phyloP scores from a whole-genome alignment of 1,284 basidiomycete genomes.

The Tilletia horrida region DNA sequence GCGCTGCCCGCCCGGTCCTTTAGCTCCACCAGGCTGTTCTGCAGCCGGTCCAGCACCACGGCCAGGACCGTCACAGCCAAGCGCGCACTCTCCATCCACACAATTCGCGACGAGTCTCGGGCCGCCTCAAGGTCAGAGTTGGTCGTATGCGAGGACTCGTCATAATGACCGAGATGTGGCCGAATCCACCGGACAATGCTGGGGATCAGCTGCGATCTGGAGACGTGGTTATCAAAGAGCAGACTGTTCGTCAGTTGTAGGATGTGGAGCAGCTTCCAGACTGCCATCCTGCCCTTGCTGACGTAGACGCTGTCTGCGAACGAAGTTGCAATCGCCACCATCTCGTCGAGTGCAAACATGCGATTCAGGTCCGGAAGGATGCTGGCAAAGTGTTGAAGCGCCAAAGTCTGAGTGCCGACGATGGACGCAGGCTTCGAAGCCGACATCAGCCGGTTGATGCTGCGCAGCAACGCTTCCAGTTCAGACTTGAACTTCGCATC shows the following conservation, averaged over 20 bases:
- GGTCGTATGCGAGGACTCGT: constrained; percentile 54
- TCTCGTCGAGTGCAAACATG: constrained; percentile 43
- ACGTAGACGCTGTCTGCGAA: constrained; percentile 81
- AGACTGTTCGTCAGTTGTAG: constrained; percentile 83
- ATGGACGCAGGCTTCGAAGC: constrained; percentile 73
- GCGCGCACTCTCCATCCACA: constrained; percentile 84
- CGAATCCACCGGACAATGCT: constrained; percentile 89
- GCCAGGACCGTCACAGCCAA: constrained; percentile 63
- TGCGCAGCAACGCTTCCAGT: constrained; percentile 63
- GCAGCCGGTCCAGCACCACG: constrained; percentile 84
- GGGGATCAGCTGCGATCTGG: constrained; percentile 77
- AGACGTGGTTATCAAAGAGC: constrained; percentile 77
- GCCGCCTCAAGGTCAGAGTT: constrained; percentile 33
- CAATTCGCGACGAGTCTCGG: constrained; percentile 65
- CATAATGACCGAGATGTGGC: constrained; percentile 87
- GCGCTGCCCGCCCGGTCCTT: neutral
- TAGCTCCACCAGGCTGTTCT: constrained; percentile 63
- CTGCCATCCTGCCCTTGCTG: constrained; percentile 76
- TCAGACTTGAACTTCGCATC: constrained; percentile 76
- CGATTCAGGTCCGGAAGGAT: constrained; percentile 74
- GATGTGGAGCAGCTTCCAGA: constrained; percentile 91
- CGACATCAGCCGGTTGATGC: constrained; percentile 85
- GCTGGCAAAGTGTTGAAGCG: constrained; percentile 85
- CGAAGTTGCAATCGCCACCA: constrained; percentile 63
- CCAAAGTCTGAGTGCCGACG: constrained; percentile 80